A percentile compares a stretch with the other conserved stretches of the same genome.
These are phyloP conservation scores for Sherardia arvensis DNA, from an alignment of 257 asterid species.

Conservation along the genomic window DNA sequence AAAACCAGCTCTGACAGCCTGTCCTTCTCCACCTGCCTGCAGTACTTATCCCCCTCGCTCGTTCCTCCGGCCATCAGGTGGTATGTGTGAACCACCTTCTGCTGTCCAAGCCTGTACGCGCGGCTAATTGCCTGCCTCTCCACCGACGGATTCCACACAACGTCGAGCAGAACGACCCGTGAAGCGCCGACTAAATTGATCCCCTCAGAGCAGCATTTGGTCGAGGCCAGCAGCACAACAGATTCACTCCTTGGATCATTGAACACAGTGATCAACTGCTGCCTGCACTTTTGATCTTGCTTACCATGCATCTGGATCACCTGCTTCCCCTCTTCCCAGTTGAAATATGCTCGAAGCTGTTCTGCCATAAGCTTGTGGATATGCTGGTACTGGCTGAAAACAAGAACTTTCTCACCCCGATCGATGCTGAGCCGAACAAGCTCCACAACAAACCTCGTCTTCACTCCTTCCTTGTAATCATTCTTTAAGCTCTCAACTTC, in stretches of 20 bases:
- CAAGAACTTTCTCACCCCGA: constrained; percentile 41
- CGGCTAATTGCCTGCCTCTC: constrained; percentile 74
- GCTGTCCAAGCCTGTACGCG: constrained; percentile 77
- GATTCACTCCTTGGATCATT: constrained; percentile 37
- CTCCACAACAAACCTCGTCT: constrained; percentile 43
- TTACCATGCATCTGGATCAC: constrained; percentile 53
- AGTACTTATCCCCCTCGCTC: constrained; percentile 41
- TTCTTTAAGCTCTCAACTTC: constrained; percentile 22
- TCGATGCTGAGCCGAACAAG: constrained; percentile 31
- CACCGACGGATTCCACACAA: constrained; percentile 72
- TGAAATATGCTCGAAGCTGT: constrained; percentile 27
- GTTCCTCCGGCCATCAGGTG: constrained; percentile 37
- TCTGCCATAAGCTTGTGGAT: constrained; percentile 37
- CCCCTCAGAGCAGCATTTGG: constrained; percentile 68
- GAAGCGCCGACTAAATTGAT: constrained; percentile 78
- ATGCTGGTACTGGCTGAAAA: constrained; percentile 45
- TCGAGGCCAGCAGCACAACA: constrained; percentile 63
- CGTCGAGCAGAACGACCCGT: constrained; percentile 68
- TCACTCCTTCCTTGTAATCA: constrained; percentile 39
- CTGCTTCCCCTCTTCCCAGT: constrained; percentile 53
- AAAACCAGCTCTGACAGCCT: constrained; percentile 46
- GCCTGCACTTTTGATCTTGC: constrained; percentile 28
- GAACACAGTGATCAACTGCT: constrained; percentile 22
- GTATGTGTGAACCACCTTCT: constrained; percentile 57
- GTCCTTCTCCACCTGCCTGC: constrained; percentile 38